phyloP scores from a whole-genome alignment of 1,139 yeast species.

The Candida sp. region DNA sequence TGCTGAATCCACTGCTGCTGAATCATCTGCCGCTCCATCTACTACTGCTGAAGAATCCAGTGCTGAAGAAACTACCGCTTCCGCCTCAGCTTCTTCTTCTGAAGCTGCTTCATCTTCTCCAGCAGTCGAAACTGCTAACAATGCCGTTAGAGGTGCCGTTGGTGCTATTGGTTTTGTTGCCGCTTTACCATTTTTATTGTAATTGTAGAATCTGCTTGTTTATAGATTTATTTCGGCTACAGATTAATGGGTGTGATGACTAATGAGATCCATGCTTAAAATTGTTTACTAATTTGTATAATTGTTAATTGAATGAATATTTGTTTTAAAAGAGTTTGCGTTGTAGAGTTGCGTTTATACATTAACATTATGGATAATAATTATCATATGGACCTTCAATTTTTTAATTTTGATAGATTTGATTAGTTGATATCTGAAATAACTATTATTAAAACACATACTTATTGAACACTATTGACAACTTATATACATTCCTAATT shows the following conservation, averaged over 20 bases:
- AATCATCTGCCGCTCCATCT: slow-evolving; percentile 12
- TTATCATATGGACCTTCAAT: too few relatives aligned
- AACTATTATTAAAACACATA: too few relatives aligned
- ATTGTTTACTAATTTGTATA: background rate
- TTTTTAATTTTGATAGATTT: too few relatives aligned
- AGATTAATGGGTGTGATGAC: background rate
- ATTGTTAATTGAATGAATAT: background rate
- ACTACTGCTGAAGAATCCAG: slow-evolving; percentile 6
- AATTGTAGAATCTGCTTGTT: slow-evolving; percentile 1
- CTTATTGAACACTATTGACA: too few relatives aligned
- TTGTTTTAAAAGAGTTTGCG: too few relatives aligned
- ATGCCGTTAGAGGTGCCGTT: slow-evolving; percentile 9
- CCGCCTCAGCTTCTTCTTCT: slow-evolving; percentile 7
- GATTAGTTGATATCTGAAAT: too few relatives aligned
- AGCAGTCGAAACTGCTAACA: slow-evolving; percentile 6
- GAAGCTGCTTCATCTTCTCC: slow-evolving; percentile 5
- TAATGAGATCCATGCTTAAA: background rate
- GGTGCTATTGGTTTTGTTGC: slow-evolving; percentile 12
- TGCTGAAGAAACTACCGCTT: slow-evolving; percentile 8
- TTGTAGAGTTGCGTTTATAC: too few relatives aligned
- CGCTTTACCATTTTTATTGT: slow-evolving; percentile 10
- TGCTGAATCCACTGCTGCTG: slow-evolving; percentile 9
- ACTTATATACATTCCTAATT: too few relatives aligned
- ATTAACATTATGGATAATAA: too few relatives aligned
- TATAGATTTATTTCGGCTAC: background rate